Base-by-base conservation (phyloP, 208 protist species). In the Trypanosoma brucei region DNA sequence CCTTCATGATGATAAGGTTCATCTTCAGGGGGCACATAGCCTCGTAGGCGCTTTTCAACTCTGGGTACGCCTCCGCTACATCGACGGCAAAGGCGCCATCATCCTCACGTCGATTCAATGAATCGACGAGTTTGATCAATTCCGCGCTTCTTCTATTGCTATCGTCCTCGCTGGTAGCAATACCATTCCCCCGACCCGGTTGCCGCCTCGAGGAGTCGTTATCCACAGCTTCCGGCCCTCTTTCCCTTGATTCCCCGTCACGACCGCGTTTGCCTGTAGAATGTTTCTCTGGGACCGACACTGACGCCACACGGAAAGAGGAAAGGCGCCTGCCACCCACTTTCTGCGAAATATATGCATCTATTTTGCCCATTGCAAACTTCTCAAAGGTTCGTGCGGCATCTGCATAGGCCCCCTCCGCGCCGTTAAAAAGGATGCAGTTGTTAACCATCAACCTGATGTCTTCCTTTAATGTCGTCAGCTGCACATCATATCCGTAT, bases 401-500 rank as follows among this genome's bases (percentile, higher is more conserved):
- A 38, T 77, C 72, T 3, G 81, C 80, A 36, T 83, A 75, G 3
- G 59, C 64, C 58, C 75, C 78, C 22, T 72, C 71, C 8, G 68
- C 53, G 4, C 89, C 89, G 63, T 95, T 95, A 59, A 85, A 95
- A 0, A 75, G 76, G 36, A 89, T 63, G 54, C 89, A 95, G 76
- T 95, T 95, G 52, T 67, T 79, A 5, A 83, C 89, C 84, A 95
- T 95, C 50, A 95, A 63, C 46, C 74, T 49, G 34, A 95, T 67
- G 59, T 95, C 89, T 8, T 62, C 77, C 46, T 68, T 68, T 44
- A 95, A 78, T 9, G 46, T 52, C 8, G 65, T 65, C 22, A 95
- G 68, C 36, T 65, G 76, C 22, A 73, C 70, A 37, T 92, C 83
- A 55, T 71, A 64, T 34, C 75, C 71, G 75, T 95, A 95, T 13